These are phyloP conservation scores for Westerdykella ornata DNA, from an alignment of 2,329 filamentous ascomycete genomes.

Conservation along the genomic window DNA sequence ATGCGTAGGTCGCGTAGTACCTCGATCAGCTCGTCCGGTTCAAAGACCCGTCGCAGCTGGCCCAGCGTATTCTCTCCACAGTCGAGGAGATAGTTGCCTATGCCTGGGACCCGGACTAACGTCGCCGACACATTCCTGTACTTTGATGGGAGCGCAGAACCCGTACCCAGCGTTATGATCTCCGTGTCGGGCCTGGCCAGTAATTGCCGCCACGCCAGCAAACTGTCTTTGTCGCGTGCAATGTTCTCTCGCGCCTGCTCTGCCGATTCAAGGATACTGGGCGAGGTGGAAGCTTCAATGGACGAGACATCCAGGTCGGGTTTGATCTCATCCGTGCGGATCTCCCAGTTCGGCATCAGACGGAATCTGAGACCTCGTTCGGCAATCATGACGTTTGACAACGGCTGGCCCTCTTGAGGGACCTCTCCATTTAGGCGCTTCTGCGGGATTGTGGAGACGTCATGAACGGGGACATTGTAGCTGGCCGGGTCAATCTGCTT, in stretches of 20 bases:
- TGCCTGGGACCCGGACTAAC: conserved; percentile 72
- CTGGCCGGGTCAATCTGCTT: conserved; percentile 65
- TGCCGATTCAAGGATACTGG: conserved; percentile 51
- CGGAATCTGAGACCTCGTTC: conserved; percentile 40
- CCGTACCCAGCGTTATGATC: conserved; percentile 82
- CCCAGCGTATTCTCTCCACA: conserved; percentile 89
- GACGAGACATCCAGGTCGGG: conserved; percentile 43
- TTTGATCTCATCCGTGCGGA: conserved; percentile 19
- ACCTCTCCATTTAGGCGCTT: conserved; percentile 9
- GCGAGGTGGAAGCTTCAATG: conserved; percentile 39
- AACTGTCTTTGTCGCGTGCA: conserved; percentile 37
- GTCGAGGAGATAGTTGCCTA: conserved; percentile 86
- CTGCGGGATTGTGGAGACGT: conserved; percentile 49
- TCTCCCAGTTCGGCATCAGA: conserved; percentile 42
- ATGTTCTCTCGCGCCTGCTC: conserved; percentile 36
- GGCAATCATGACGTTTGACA: conserved; percentile 23
- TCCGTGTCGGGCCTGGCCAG: conserved; percentile 71
- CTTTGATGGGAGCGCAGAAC: conserved; percentile 82
- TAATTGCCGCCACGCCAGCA: conserved; percentile 53
- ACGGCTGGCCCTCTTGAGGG: background rate
- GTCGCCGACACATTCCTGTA: conserved; percentile 94
- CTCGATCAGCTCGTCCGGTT: conserved; percentile 56
- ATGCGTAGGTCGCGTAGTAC: conserved; percentile 71
- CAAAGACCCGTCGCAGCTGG: conserved; percentile 70
- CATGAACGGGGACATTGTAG: conserved; percentile 63